Conservation (phyloP, 2,329 filamentous ascomycete genomes). For the Chrysosporium queenslandicum region DNA sequence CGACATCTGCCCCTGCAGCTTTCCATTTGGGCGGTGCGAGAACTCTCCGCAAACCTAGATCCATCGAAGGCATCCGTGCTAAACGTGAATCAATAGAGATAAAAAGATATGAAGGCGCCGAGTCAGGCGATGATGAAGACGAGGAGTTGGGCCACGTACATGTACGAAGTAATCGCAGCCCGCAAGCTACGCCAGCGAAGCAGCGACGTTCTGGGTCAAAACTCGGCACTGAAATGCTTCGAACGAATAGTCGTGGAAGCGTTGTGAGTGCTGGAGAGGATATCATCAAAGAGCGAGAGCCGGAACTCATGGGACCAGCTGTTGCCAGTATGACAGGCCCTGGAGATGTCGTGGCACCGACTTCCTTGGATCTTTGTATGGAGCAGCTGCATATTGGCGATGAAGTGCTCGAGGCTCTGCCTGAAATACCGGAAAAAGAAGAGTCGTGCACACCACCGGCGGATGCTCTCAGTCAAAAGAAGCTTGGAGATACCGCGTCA, state of each 20-base stretch:
- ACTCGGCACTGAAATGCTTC: slow-evolving; percentile 94
- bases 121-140: slow-evolving; percentile 91
- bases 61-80: slow-evolving; percentile 61
- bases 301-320: slow-evolving; percentile 18
- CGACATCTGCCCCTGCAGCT: slow-evolving; percentile 55
- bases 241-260: slow-evolving; percentile 87
- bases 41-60: slow-evolving; percentile 53
- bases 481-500: neutral
- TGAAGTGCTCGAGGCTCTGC: slow-evolving; percentile 23
- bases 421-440: slow-evolving; percentile 23
- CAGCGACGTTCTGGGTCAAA: slow-evolving; percentile 63
- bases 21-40: slow-evolving; percentile 44
- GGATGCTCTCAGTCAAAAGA: neutral
- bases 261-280: slow-evolving; percentile 44
- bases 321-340: slow-evolving; percentile 14
- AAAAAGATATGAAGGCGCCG: slow-evolving; percentile 60
- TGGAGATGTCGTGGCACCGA: neutral
- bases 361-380: slow-evolving; percentile 25
- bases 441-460: slow-evolving; percentile 14
- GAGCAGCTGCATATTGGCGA: slow-evolving; percentile 29
- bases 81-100: slow-evolving; percentile 69
- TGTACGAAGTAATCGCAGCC: slow-evolving; percentile 41
- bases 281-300: slow-evolving; percentile 19
- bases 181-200: slow-evolving; percentile 36
- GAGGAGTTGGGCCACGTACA: slow-evolving; percentile 64